Evolutionary conservation across 345 rosid species (phyloP).

Genomic region (Bruguiera parviflora): DNA sequence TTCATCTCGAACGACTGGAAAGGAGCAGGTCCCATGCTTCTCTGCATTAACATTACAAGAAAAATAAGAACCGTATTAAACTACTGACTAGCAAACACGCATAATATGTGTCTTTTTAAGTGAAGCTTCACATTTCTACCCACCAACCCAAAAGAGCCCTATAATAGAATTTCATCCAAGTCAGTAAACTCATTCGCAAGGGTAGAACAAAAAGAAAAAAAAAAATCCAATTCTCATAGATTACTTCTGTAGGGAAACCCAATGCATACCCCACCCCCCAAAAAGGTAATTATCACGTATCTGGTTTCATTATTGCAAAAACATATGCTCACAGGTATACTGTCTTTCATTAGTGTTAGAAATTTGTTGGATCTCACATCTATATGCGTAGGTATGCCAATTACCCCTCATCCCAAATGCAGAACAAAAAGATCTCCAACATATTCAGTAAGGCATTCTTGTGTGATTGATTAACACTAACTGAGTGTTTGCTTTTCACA

Average conservation of each 20-base stretch:
- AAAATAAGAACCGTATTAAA: not conserved
- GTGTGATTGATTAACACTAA: not conserved
- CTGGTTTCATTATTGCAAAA: not conserved
- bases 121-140: not conserved
- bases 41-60: constrained; percentile 46
- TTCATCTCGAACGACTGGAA: constrained; percentile 73
- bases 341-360: not conserved
- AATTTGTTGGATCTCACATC: not conserved
- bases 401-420: not conserved
- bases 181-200: too few relatives aligned
- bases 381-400: not conserved
- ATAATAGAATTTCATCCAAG: too few relatives aligned
- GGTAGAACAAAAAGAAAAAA: too few relatives aligned
- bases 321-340: not conserved
- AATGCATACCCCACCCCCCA: too few relatives aligned
- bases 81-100: not conserved
- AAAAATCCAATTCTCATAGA: too few relatives aligned
- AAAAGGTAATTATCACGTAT: not conserved
- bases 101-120: not conserved
- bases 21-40: constrained; percentile 94
- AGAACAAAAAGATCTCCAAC: not conserved
- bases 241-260: too few relatives aligned
- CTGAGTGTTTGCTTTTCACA: not conserved
- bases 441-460: not conserved
- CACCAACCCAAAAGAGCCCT: not conserved